Conservation (phyloP, 2,329 filamentous ascomycete species). For the Apiospora pterosperma region DNA sequence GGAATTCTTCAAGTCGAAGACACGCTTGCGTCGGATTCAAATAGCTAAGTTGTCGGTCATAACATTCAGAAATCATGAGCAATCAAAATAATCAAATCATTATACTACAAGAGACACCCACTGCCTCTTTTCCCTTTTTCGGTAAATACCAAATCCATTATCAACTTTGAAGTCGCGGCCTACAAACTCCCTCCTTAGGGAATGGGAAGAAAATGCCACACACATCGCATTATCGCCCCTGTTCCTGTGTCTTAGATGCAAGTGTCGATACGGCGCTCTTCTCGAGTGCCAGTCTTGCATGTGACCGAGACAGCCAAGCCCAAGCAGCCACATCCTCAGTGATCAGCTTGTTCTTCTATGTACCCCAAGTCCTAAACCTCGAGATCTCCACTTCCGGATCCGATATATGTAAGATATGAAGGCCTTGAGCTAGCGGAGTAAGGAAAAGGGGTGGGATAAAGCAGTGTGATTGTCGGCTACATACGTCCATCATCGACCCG, state of each 20-base stretch:
- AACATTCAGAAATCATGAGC: not conserved
- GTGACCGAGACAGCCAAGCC: not conserved
- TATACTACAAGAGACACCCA: not conserved
- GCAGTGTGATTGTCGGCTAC: too few species aligned
- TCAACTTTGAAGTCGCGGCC: not conserved
- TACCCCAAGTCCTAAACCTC: not conserved
- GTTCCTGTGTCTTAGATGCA: not conserved
- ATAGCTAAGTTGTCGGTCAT: not conserved
- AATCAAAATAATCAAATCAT: not conserved
- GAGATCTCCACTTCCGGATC: not conserved
- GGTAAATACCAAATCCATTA: not conserved
- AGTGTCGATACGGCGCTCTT: not conserved
- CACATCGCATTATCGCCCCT: not conserved
- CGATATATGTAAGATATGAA: not conserved
- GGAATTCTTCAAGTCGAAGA: not conserved
- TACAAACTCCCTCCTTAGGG: not conserved
- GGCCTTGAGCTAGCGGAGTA: not conserved
- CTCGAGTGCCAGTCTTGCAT: not conserved
- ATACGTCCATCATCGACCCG: too few species aligned
- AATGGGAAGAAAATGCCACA: not conserved
- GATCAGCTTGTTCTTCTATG: not conserved
- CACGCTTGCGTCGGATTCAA: not conserved
- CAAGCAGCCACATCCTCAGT: not conserved
- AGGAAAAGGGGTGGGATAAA: too few species aligned
- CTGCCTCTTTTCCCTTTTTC: not conserved